Evolutionary conservation across 2,329 filamentous ascomycete genomes (phyloP).

Genomic region (Fusarium sp.): DNA sequence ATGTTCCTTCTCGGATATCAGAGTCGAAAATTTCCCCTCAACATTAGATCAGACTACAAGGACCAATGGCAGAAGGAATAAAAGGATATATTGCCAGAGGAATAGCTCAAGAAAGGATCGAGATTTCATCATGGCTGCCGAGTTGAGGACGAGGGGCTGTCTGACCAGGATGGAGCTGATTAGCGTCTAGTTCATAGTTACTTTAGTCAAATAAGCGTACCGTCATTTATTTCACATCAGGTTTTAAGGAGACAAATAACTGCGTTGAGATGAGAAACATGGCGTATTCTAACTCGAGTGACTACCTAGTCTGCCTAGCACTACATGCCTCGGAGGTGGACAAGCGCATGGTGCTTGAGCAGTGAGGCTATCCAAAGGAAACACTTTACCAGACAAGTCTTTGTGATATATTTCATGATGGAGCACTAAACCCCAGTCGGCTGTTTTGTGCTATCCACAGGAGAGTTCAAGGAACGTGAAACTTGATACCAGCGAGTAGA

Average conservation of each 20-base stretch:
- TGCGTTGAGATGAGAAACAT: too few species aligned
- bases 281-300: too few species aligned
- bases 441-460: not conserved
- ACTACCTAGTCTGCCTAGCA: too few species aligned
- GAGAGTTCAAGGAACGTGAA: constrained; percentile 8
- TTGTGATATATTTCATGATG: not conserved
- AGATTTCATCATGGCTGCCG: not conserved
- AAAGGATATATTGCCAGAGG: too few species aligned
- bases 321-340: not conserved
- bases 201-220: not conserved
- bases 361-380: not conserved
- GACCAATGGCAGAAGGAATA: too few species aligned
- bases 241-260: not conserved
- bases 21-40: too few species aligned
- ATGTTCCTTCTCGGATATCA: too few species aligned
- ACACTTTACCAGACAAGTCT: not conserved
- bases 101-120: too few species aligned
- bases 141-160: not conserved
- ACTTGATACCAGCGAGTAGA: not conserved
- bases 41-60: too few species aligned
- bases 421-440: not conserved
- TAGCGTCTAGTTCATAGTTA: not conserved
- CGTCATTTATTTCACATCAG: not conserved
- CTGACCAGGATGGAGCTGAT: not conserved
- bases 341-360: not conserved